phyloP scores from a whole-genome alignment of 78 protist genomes.

The Dictyostelium purpureum region DNA sequence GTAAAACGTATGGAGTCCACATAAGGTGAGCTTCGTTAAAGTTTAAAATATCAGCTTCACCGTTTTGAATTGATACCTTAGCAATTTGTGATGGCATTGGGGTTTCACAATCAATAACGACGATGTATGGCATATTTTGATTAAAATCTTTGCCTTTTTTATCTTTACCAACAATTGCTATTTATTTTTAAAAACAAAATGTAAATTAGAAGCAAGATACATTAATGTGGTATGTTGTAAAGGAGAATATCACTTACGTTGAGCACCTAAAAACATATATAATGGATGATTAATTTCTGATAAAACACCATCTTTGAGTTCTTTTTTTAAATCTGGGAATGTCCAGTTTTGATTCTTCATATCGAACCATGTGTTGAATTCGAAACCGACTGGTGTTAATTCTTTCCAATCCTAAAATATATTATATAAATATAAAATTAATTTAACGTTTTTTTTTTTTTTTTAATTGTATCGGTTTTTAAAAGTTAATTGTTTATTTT shows the following conservation, averaged over 20 bases:
- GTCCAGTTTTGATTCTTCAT: slow-evolving; percentile 40
- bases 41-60: slow-evolving; percentile 28
- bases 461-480: background rate
- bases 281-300: slow-evolving; percentile 37
- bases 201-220: background rate
- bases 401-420: slow-evolving; percentile 58
- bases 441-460: too few relatives aligned
- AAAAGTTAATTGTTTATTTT: background rate
- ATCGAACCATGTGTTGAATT: background rate
- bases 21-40: background rate
- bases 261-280: slow-evolving; percentile 68
- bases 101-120: slow-evolving; percentile 47
- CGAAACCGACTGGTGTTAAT: slow-evolving; percentile 65
- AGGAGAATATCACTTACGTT: slow-evolving; percentile 20
- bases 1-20: slow-evolving; percentile 45
- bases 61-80: slow-evolving; percentile 52
- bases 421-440: background rate
- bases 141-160: background rate
- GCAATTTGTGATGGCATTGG: slow-evolving; percentile 41
- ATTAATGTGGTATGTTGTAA: background rate
- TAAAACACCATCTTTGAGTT: slow-evolving; percentile 12
- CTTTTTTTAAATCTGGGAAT: slow-evolving; percentile 20
- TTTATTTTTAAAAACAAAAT: background rate
- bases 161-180: slow-evolving; percentile 72
- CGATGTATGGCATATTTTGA: slow-evolving; percentile 70